Evolutionary conservation across 108 stramenopile genomes (phyloP), one percentile per base, ranked within the genome.

Genomic region (Craspedostauros australis): DNA sequence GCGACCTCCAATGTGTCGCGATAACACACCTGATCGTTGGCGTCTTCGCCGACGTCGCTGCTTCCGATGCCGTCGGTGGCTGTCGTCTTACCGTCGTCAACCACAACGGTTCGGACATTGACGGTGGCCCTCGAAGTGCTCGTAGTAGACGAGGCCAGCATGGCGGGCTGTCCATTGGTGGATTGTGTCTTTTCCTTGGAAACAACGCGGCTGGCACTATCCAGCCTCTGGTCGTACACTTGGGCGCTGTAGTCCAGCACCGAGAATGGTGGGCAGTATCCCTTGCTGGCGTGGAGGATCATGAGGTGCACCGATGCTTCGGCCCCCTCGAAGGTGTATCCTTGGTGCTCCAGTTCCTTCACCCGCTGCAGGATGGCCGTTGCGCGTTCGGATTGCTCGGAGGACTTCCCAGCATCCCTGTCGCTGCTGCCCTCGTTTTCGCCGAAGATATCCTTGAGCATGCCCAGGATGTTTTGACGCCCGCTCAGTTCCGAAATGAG

Each of bases 251-350:
- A 94, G 58, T 94, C 93, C 46, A 89, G 54, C 8, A 94, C 82
- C 36, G 66, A 72, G 54, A 96, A 96, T 1, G 95, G 95, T 5
- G 82, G 72, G 47, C 90, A 90, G 50, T 95, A 96, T 23, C 79
- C 80, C 54, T 59, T 50, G 20, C 80, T 90, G 12, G 87, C 77
- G 65, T 94, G 90, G 54, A 94, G 69, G n/a, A 95, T 88, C 90
- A 96, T 88, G 14, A 96, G 46, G 31, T 95, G 82, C 5, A 96
- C 93, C 12, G 79, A 79, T 4, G 95, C 95, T 41, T 96, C 95
- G 15, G 93, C 93, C 6, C 95, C 95, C 63, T 96, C 95, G 60
- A 95, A 96, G 0, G 88, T 90, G 60, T 93, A 96, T 0, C 95
- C 95, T 50, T 81, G 65, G 46, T 75, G 79, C 55, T 96, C 95